These are phyloP conservation scores for Cicer judaicum DNA, from an alignment of 306 rosid genomes.

Conservation along the genomic window DNA sequence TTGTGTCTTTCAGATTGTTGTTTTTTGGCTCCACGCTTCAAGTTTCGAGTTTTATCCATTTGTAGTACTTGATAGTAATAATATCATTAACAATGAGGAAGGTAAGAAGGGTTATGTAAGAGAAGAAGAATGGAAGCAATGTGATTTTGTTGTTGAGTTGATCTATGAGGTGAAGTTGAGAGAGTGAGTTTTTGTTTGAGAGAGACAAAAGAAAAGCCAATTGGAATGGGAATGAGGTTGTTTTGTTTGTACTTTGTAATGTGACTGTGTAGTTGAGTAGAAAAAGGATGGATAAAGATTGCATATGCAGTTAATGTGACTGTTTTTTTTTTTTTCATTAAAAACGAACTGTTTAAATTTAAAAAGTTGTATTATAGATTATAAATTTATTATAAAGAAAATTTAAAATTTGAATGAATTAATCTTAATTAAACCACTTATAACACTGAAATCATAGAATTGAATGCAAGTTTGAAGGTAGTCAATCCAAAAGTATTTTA, in stretches of 20 bases:
- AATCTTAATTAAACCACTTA: no score
- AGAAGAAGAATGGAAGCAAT: background rate
- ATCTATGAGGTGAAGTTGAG: background rate
- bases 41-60: conserved; percentile 64
- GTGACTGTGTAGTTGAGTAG: conserved; percentile 3
- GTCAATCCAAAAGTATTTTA: no score
- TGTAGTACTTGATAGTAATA: background rate
- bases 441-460: no score
- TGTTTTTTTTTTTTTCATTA: no score
- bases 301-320: no score
- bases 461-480: no score
- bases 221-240: conserved; percentile 20
- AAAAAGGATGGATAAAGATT: background rate
- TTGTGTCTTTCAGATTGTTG: conserved; percentile 53
- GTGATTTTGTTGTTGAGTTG: conserved; percentile 14
- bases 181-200: conserved; percentile 14
- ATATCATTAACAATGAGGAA: background rate
- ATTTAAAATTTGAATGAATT: no score
- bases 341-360: no score
- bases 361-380: no score
- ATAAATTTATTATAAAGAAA: no score
- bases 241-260: background rate
- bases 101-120: background rate
- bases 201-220: conserved; percentile 28
- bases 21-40: conserved; percentile 66